Conservation (phyloP, 345 rosid genomes). For the Melaleuca quinquenervia region DNA sequence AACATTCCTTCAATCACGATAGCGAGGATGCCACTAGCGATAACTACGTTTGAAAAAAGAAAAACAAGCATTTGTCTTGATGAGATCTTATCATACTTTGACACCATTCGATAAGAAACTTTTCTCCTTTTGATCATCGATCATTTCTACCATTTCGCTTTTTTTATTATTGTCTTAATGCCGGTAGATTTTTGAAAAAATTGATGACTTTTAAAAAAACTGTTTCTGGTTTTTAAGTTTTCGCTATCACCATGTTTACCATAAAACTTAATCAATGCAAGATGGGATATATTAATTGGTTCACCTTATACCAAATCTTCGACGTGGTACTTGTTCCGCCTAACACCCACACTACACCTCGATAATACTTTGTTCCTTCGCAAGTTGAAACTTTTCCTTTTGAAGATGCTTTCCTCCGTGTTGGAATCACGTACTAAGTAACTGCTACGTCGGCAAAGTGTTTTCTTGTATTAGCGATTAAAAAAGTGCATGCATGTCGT, state of each 20-base stretch:
- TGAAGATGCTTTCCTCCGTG: background rate
- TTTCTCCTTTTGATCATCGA: background rate
- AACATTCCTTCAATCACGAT: background rate
- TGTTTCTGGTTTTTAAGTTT: no score
- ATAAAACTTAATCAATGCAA: no score
- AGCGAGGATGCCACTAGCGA: background rate
- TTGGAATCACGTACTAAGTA: background rate
- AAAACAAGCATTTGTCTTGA: background rate
- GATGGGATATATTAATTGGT: no score
- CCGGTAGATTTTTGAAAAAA: no score
- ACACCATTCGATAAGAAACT: background rate
- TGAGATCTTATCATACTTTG: background rate
- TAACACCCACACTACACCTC: background rate
- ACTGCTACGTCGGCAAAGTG: background rate
- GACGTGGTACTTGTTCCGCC: no score
- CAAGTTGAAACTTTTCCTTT: background rate
- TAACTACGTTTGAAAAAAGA: background rate
- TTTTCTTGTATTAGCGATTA: background rate
- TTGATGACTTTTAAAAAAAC: no score
- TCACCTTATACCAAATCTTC: no score
- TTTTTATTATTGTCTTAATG: no score
- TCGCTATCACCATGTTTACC: background rate
- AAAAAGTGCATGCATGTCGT: background rate
- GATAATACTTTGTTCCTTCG: background rate
- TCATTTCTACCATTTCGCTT: no score